Base-by-base conservation (phyloP, 345 rosid species). In the Arabidopsis arenosa region DNA sequence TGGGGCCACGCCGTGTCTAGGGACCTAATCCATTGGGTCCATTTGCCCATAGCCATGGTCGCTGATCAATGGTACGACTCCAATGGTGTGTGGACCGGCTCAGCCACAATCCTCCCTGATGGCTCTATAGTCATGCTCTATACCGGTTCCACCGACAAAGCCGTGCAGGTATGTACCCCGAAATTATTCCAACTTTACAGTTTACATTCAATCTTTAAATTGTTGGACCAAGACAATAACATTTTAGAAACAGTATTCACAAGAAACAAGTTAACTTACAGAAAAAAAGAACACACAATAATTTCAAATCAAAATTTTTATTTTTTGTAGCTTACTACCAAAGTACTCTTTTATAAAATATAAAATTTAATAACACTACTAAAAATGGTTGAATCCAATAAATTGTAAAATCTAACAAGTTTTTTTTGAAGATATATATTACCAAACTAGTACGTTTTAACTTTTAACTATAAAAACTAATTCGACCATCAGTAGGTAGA, bases 1-100 rank as follows among this genome's bases (percentile, higher is more conserved):
- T 95, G 99, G 99, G 99, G 97, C 70, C 99, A 92, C 28, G 88
- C 97, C 10, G 91, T 92, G 6, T 92, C 97, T 39, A 80, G 33
- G 80, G 99, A 95, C 86, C 66, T 95, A 47, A 88, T 95, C 66
- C 97, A 95, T 56, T 95, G 99, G 99, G 79, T 89, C 30, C 84
- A 90, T 60, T 91, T 95, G 35, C 99, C 99, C 2, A 0, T 92
- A 1, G 96, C 97, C 51, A 79, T 90, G 86, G 76, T 83, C 8
- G 93, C 99, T 5, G 96, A 92, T 48, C 85, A 82, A 5, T 87
- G 87, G 90, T 95, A 82, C 15, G 97, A 95, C 10, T 78, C 84
- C 43, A 85, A 80, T 21, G 99, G 99, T 8, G 97, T 85, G 0
- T 95, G 97, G 97, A 92, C 97, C 0, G 99, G 97, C 5, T 95